These are phyloP conservation scores for Phialophora chinensis DNA, from an alignment of 2,329 filamentous ascomycete genomes.

Conservation along the genomic window DNA sequence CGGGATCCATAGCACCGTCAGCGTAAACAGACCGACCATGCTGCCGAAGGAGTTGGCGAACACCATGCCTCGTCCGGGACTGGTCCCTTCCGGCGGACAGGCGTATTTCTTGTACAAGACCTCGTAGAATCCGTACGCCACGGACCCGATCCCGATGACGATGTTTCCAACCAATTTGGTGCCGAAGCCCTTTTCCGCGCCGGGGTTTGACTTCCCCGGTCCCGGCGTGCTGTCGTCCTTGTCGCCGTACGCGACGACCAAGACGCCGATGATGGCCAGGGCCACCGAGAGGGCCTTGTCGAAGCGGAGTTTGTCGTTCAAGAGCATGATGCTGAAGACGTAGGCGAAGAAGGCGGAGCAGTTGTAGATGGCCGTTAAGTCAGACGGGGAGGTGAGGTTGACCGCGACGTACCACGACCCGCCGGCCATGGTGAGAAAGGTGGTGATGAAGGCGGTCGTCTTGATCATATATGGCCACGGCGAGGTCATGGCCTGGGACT, in stretches of 20 bases:
- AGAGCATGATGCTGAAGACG: conserved; percentile 87
- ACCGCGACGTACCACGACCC: conserved; percentile 96
- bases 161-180: conserved; percentile 80
- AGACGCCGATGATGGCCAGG: conserved; percentile 85
- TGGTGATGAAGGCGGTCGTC: conserved; percentile 82
- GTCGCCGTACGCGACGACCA: conserved; percentile 95
- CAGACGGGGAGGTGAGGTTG: conserved; percentile 87
- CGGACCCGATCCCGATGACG: conserved; percentile 86
- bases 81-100: conserved; percentile 88
- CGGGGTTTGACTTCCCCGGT: conserved; percentile 39
- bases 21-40: conserved; percentile 83
- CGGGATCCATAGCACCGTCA: conserved; percentile 89
- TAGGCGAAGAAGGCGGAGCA: conserved; percentile 99
- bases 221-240: conserved; percentile 60
- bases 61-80: conserved; percentile 85
- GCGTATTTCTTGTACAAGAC: conserved; percentile 93
- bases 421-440: conserved; percentile 84
- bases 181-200: conserved; percentile 46
- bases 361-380: conserved; percentile 98
- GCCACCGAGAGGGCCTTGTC: conserved; percentile 87
- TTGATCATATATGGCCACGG: conserved; percentile 76
- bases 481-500: conserved; percentile 48
- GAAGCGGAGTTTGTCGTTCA: conserved; percentile 80
- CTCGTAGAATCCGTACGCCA: conserved; percentile 96
- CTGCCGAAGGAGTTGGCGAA: conserved; percentile 94